Evolutionary conservation across 176 grass and related monocot genomes (phyloP), one percentile per base, ranked within the genome.

Genomic region (Oryza glaberrima): DNA sequence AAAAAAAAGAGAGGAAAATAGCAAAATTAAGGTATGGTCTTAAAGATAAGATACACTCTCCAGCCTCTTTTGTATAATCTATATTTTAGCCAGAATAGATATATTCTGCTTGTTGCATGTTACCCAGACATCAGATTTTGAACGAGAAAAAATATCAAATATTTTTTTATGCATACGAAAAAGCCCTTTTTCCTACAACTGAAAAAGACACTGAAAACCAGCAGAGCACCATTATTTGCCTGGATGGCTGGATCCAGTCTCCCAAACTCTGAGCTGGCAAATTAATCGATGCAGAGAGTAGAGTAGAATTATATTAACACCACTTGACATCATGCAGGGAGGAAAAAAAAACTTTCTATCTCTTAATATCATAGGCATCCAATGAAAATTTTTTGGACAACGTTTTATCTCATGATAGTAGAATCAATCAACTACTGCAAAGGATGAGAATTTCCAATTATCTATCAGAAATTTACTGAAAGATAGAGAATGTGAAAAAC

Each of bases 391-490:
- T 49, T 12, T 51, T n/a, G 47, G 15, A 76, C 17, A 86, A 41
- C 44, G 25, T 73, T 54, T 72, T 81, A 15, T 20, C 41, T 16
- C 58, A 80, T 38, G 23, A 71, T 30, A 76, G 48, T 38, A 11
- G n/a, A 22, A 44, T 10, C 52, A 77, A 11, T 12, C 52, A 60
- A n/a, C 70, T 34, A 38, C 44, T 14, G 3, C 26, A 70, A 60
- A 49, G 23, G 26, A 88, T 72, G 51, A 16, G 51, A 83, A 45
- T 73, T 25, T 63, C n/a, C 9, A 7, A 20, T 3, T 20, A 58
- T 58, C 52, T 58, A 75, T 22, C 63, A 47, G 17, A 82, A 82
- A 64, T 36, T 82, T 82, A 23, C 49, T 77, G 72, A 41, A 41
- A 11, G 35, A 63, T 2, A 23, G 58, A 63, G 20, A 85, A 23